phyloP scores from a whole-genome alignment of 345 rosid species.

The Eucalyptus cladocalyx region DNA sequence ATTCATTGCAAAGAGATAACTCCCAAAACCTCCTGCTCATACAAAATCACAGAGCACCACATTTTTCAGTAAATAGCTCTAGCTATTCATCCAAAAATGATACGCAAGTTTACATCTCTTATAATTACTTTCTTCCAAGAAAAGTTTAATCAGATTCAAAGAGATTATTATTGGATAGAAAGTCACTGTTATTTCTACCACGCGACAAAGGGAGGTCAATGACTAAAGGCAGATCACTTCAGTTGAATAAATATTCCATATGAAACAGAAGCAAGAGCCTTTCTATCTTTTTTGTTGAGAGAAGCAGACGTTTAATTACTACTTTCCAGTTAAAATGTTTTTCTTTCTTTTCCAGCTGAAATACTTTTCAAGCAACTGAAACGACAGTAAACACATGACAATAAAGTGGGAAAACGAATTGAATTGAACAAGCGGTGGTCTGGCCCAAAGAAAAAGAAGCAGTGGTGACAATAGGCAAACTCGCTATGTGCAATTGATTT shows the following conservation, averaged over 20 bases:
- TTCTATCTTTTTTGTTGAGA: not conserved
- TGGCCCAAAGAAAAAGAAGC: not conserved
- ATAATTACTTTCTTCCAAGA: not conserved
- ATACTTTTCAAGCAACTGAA: not conserved
- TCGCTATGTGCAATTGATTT: no score
- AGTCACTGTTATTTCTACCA: not conserved
- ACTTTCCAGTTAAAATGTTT: not conserved
- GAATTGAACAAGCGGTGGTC: not conserved
- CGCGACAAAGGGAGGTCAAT: not conserved
- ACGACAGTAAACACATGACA: not conserved
- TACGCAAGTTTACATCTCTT: not conserved
- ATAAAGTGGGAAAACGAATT: not conserved
- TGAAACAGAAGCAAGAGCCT: not conserved
- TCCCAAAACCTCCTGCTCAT: constrained; percentile 6
- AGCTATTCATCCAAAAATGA: not conserved
- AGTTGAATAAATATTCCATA: not conserved
- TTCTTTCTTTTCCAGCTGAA: not conserved
- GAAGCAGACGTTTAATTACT: not conserved
- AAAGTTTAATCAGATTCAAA: not conserved
- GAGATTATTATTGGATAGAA: not conserved
- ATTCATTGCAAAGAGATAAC: constrained; percentile 3
- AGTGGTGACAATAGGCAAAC: not conserved
- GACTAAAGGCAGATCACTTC: not conserved
- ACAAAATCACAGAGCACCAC: not conserved
- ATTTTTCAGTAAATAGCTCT: not conserved